phyloP scores from a whole-genome alignment of 768 basidiomycete genomes.

The Russula sp. region DNA sequence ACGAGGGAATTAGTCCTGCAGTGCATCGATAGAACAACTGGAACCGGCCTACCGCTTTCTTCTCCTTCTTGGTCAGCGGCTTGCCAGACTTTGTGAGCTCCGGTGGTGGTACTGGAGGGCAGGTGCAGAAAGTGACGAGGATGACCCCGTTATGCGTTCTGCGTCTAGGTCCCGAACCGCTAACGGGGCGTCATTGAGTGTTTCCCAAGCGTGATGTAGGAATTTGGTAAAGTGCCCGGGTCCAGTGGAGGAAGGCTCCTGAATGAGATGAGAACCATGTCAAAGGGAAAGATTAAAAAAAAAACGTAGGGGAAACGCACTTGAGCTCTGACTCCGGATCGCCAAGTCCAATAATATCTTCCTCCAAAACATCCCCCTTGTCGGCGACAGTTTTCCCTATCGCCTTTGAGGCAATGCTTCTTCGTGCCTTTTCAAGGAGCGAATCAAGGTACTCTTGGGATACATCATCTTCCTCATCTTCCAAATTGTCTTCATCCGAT shows the following conservation, averaged over 20 bases:
- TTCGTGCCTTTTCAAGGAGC: slow-evolving; percentile 58
- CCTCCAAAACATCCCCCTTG: slow-evolving; percentile 37
- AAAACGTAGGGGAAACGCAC: slow-evolving; percentile 35
- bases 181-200: slow-evolving; percentile 45
- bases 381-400: slow-evolving; percentile 20
- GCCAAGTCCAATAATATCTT: slow-evolving; percentile 54
- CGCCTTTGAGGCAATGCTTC: slow-evolving; percentile 39
- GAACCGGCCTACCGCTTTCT: slow-evolving; percentile 57
- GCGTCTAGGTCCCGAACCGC: slow-evolving; percentile 61
- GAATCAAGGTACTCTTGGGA: slow-evolving; percentile 61
- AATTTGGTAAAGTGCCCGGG: slow-evolving; percentile 58
- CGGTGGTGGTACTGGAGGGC: slow-evolving; percentile 62
- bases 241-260: slow-evolving; percentile 61
- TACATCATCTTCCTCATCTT: slow-evolving; percentile 46
- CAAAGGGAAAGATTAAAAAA: slow-evolving; percentile 13
- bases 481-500: slow-evolving; percentile 27
- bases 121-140: slow-evolving; percentile 50
- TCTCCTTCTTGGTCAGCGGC: slow-evolving; percentile 67
- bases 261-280: background rate
- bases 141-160: slow-evolving; percentile 49
- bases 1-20: background rate
- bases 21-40: slow-evolving; percentile 11
- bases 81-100: slow-evolving; percentile 60
- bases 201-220: slow-evolving; percentile 58
- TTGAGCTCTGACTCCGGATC: slow-evolving; percentile 36